Evolutionary conservation across 257 asterid species (phyloP).

Genomic region (Capsicum chinense): DNA sequence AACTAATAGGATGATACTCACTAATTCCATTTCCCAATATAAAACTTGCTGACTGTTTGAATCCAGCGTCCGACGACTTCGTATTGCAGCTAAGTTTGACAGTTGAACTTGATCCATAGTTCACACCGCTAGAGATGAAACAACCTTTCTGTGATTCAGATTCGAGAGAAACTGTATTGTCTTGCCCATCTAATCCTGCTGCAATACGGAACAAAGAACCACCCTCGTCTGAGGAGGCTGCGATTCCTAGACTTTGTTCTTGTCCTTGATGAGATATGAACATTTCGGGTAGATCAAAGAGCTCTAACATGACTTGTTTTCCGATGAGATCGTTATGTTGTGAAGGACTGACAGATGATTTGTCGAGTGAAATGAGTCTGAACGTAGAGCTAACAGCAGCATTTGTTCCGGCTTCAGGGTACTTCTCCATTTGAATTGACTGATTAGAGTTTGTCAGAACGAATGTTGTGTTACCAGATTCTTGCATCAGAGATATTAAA

Average conservation of each 20-base stretch:
- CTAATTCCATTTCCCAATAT: constrained; percentile 53
- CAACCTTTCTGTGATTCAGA: constrained; percentile 54
- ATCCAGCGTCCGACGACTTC: constrained; percentile 41
- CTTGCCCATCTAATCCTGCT: constrained; percentile 50
- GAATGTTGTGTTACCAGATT: constrained; percentile 40
- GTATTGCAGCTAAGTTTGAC: constrained; percentile 55
- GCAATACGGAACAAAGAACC: constrained; percentile 48
- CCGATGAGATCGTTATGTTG: constrained; percentile 47
- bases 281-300: constrained; percentile 69
- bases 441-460: constrained; percentile 50
- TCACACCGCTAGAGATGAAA: constrained; percentile 44
- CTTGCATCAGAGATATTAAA: constrained; percentile 68
- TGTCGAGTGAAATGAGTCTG: constrained; percentile 47
- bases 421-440: constrained; percentile 49
- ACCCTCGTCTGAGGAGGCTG: constrained; percentile 31
- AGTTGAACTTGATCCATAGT: constrained; percentile 34
- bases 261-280: constrained; percentile 57
- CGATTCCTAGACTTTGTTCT: constrained; percentile 47
- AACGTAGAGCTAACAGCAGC: constrained; percentile 61
- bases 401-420: constrained; percentile 66
- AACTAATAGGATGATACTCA: constrained; percentile 81
- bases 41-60: constrained; percentile 62
- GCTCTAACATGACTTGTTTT: constrained; percentile 62
- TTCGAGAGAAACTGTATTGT: constrained; percentile 55
- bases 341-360: constrained; percentile 30